Evolutionary conservation across 75 land plant species (phyloP), one percentile per base, ranked within the genome.

Genomic region (Gnetum montanum): DNA sequence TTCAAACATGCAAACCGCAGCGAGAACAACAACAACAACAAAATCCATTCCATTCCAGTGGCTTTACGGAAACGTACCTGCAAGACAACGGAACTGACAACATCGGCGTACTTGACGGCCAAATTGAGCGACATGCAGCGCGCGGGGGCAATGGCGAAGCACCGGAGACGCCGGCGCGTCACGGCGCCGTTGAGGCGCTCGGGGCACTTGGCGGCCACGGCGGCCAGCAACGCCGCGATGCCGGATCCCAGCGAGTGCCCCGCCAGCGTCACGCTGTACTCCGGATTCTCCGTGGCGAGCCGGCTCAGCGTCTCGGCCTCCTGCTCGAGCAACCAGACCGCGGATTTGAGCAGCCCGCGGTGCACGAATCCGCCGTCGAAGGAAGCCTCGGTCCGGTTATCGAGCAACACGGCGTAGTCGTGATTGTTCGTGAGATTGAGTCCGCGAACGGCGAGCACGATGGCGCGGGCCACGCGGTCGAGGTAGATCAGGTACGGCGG

Each of bases 211-310:
- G 66, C 79, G 31, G 72, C 80, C n/a, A 83, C 47, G 20, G 84
- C 33, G n/a, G 88, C 59, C 57, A 83, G 16, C 65, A 91, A 35
- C 20, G 97, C 58, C 10, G 88, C 97, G 49, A 91, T 76, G 18
- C 97, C 97, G 3, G 97, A 84, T 3, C 97, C 97, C 38, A 91
- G 57, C 20, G 97, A 91, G 34, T 91, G 97, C n/a, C 97, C 97
- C 10, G 76, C 85, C 45, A 87, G 73, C 10, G 69, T 73, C 68
- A 91, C 61, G 33, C 37, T 60, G 38, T 79, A 83, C 0, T 50
- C 31, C 34, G 62, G 54, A 27, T 64, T 31, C 19, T 57, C 31
- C 34, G 29, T 26, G 2, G 57, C 22, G 28, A 62, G 26, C n/a
- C 47, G 20, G 7, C 35, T 34, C 40, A 63, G 38, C n/a, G 61